Evolutionary conservation across 1,284 basidiomycete species (phyloP).

Genomic region (Ceratobasidium sp.): DNA sequence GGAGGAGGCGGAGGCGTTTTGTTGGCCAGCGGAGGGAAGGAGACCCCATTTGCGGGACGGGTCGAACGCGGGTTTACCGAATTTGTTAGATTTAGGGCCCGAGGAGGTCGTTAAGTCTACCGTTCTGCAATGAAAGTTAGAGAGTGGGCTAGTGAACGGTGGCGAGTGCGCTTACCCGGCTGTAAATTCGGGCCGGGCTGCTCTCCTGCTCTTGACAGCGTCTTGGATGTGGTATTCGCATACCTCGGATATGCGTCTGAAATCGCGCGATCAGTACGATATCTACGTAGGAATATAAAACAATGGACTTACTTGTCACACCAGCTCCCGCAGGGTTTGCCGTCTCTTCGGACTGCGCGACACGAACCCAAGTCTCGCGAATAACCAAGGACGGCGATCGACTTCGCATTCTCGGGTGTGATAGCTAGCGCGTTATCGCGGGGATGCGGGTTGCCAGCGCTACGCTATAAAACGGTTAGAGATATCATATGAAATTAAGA

Average conservation of each 20-base stretch:
- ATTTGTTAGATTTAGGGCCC: slow-evolving; percentile 64
- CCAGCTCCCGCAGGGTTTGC: slow-evolving; percentile 86
- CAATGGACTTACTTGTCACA: slow-evolving; percentile 77
- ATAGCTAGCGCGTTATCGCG: slow-evolving; percentile 86
- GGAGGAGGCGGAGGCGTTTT: slow-evolving; percentile 45
- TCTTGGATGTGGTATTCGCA: slow-evolving; percentile 92
- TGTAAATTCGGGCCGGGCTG: slow-evolving; percentile 85
- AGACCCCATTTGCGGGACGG: slow-evolving; percentile 78
- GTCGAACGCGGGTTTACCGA: slow-evolving; percentile 65
- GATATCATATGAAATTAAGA: slow-evolving; percentile 57
- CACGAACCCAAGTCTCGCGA: slow-evolving; percentile 89
- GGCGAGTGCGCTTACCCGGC: slow-evolving; percentile 68
- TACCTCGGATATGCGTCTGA: slow-evolving; percentile 68
- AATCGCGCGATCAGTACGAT: not conserved
- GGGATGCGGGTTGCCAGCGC: slow-evolving; percentile 73
- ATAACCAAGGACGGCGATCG: slow-evolving; percentile 88
- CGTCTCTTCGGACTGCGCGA: slow-evolving; percentile 80
- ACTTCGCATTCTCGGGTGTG: slow-evolving; percentile 84
- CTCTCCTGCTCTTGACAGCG: slow-evolving; percentile 80
- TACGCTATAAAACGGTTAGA: slow-evolving; percentile 53
- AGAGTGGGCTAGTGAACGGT: slow-evolving; percentile 12
- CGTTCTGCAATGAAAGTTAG: slow-evolving; percentile 52
- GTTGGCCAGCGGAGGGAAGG: slow-evolving; percentile 64
- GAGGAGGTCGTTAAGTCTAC: slow-evolving; percentile 56
- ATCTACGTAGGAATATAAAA: not conserved